Percentiles rank a stretch among this genome's conserved stretches.
phyloP scores from a whole-genome alignment of 2,329 filamentous ascomycete genomes.

The Trichoderma oligosporum region DNA sequence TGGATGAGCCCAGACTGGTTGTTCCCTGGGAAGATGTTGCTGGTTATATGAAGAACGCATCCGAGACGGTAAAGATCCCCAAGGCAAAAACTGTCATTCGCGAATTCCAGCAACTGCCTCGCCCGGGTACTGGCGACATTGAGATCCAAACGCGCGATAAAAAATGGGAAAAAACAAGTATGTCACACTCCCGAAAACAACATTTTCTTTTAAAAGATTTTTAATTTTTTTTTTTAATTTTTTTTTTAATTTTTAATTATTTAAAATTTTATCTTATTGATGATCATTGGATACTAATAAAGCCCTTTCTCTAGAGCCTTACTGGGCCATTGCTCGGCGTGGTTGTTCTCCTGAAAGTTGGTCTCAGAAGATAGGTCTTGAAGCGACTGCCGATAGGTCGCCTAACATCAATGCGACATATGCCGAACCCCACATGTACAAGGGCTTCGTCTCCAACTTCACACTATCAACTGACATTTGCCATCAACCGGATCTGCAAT shows the following conservation, averaged over 20 bases:
- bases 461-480: slow-evolving; percentile 60
- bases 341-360: slow-evolving; percentile 61
- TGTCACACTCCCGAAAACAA: neutral
- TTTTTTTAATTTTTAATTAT: neutral
- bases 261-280: no score
- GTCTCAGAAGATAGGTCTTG: slow-evolving; percentile 47
- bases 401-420: slow-evolving; percentile 45
- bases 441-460: slow-evolving; percentile 60
- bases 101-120: slow-evolving; percentile 42
- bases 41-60: slow-evolving; percentile 50
- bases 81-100: slow-evolving; percentile 43
- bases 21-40: slow-evolving; percentile 61
- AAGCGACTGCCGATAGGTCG: slow-evolving; percentile 43
- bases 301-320: slow-evolving; percentile 40
- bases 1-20: slow-evolving; percentile 64
- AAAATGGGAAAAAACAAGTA: slow-evolving; percentile 47
- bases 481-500: slow-evolving; percentile 61
- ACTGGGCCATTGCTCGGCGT: slow-evolving; percentile 55
- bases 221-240: neutral
- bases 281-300: slow-evolving; percentile 4
- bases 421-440: slow-evolving; percentile 46
- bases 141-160: slow-evolving; percentile 38
- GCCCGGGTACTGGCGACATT: slow-evolving; percentile 36
- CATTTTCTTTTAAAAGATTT: neutral
- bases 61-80: slow-evolving; percentile 43